phyloP scores from a whole-genome alignment of 192 early-diverging fungal species.

The Umbelopsis isabellina region DNA sequence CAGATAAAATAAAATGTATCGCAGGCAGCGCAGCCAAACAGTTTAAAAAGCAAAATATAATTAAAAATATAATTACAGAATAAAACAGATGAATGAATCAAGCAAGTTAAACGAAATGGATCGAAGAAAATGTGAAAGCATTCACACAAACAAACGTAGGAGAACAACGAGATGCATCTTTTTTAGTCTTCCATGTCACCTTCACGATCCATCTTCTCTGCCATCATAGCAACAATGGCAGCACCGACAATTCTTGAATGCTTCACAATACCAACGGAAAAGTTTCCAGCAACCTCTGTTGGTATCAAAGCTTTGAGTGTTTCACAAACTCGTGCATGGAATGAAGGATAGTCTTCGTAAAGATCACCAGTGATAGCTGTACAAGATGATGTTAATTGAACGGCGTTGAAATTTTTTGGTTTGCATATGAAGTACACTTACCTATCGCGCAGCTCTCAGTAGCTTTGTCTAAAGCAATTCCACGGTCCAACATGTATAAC shows the following conservation, averaged over 20 bases:
- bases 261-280: constrained; percentile 41
- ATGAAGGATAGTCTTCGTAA: constrained; percentile 42
- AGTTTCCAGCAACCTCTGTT: constrained; percentile 36
- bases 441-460: constrained; percentile 40
- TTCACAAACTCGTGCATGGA: constrained; percentile 45
- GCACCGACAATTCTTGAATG: constrained; percentile 43
- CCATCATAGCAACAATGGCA: constrained; percentile 47
- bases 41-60: too few relatives aligned
- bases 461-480: constrained; percentile 26
- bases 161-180: not conserved
- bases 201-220: constrained; percentile 27
- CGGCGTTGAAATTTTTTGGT: not conserved
- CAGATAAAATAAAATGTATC: not conserved
- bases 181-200: constrained; percentile 12
- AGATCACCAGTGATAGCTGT: constrained; percentile 45
- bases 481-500: constrained; percentile 38
- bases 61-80: too few relatives aligned
- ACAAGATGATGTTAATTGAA: constrained; percentile 2
- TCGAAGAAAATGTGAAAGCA: too few relatives aligned
- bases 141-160: too few relatives aligned
- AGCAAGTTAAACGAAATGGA: too few relatives aligned
- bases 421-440: constrained; percentile 29
- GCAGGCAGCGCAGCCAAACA: not conserved
- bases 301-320: constrained; percentile 37
- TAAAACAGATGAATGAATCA: too few relatives aligned